These are phyloP conservation scores for Ustilago trichophora DNA, from an alignment of 1,284 basidiomycete genomes.

Conservation along the genomic window DNA sequence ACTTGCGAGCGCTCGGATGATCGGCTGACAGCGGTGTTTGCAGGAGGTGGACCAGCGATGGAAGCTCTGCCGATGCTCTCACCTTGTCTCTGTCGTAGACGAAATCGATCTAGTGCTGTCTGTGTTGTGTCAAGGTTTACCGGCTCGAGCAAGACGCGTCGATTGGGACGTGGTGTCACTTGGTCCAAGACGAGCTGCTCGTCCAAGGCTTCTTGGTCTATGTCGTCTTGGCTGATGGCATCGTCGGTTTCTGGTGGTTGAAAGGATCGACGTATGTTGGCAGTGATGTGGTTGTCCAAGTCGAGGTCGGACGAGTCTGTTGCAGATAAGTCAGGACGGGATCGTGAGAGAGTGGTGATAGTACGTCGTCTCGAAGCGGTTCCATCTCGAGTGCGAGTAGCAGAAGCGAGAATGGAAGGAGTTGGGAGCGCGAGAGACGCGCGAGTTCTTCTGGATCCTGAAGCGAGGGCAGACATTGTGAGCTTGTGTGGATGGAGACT, in stretches of 20 bases:
- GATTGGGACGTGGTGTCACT: constrained; percentile 21
- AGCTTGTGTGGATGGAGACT: too few relatives aligned
- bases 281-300: neutral
- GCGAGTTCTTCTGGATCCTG: constrained; percentile 15
- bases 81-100: constrained; percentile 7
- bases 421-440: constrained; percentile 19
- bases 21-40: neutral
- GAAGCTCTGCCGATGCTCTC: constrained; percentile 13
- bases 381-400: neutral
- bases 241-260: constrained; percentile 2
- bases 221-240: constrained; percentile 6
- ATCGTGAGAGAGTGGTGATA: constrained; percentile 1
- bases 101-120: constrained; percentile 29
- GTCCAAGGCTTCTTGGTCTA: constrained; percentile 24
- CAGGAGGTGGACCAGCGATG: constrained; percentile 10
- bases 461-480: constrained; percentile 10
- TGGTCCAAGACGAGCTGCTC: constrained; percentile 28
- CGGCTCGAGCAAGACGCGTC: constrained; percentile 6
- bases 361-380: neutral
- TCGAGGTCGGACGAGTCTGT: constrained; percentile 19
- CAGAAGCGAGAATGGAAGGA: constrained; percentile 5
- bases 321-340: neutral
- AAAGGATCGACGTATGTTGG: neutral
- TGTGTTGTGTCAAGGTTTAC: constrained; percentile 21
- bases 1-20: constrained; percentile 3